Conservation (phyloP, 345 rosid genomes). For the Linum lewisii region DNA sequence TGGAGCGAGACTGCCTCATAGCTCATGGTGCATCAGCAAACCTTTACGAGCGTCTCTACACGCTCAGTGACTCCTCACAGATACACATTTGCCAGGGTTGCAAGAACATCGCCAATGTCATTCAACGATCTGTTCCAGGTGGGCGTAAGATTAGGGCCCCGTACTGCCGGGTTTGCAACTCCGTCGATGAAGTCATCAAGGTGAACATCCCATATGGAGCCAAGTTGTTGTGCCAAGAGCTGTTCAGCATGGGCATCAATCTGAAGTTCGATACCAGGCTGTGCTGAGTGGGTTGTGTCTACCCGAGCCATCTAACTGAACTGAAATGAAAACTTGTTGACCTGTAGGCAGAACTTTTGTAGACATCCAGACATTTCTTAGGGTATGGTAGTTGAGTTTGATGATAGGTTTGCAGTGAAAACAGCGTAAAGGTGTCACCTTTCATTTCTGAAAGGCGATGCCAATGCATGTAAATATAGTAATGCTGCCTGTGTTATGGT, state of each 20-base stretch:
- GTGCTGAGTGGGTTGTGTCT: slow-evolving; percentile 35
- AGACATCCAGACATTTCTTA: too few species aligned
- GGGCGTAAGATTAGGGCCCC: slow-evolving; percentile 80
- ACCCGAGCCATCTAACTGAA: too few species aligned
- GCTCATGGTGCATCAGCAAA: slow-evolving; percentile 84
- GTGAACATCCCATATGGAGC: slow-evolving; percentile 75
- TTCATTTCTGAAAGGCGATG: too few species aligned
- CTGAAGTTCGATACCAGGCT: slow-evolving; percentile 50
- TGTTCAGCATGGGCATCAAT: slow-evolving; percentile 72
- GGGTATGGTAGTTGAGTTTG: too few species aligned
- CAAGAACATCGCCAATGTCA: slow-evolving; percentile 50
- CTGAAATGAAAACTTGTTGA: too few species aligned
- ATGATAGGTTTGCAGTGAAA: too few species aligned
- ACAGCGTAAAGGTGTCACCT: too few species aligned
- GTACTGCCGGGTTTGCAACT: slow-evolving; percentile 50
- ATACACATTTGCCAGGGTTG: slow-evolving; percentile 68
- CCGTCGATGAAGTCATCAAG: slow-evolving; percentile 52
- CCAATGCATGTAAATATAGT: too few species aligned
- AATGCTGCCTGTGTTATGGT: too few species aligned
- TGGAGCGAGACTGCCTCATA: slow-evolving; percentile 85
- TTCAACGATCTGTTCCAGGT: slow-evolving; percentile 41
- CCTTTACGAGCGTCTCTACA: slow-evolving; percentile 73
- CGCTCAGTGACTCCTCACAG: slow-evolving; percentile 65
- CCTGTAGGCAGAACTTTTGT: too few species aligned
- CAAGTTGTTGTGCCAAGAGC: slow-evolving; percentile 65